phyloP scores from a whole-genome alignment of 176 grass and related monocot genomes.

The Aegilops speltoides region DNA sequence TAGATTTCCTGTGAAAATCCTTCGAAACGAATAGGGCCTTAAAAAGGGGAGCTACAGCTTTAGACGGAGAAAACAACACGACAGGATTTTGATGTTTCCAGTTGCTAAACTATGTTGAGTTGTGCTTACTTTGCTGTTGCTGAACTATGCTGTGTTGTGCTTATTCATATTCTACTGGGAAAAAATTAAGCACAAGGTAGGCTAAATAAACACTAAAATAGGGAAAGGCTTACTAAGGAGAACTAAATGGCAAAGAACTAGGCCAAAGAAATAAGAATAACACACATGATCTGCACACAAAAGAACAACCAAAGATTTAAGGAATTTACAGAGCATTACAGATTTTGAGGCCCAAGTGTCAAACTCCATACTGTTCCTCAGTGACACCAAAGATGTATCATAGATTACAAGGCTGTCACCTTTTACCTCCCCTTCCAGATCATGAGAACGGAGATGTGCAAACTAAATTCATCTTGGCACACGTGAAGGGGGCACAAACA shows the following conservation, averaged over 20 bases:
- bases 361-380: constrained; percentile 18
- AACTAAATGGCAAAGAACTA: not conserved
- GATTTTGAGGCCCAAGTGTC: constrained; percentile 22
- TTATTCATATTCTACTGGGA: too few species aligned
- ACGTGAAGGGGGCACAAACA: constrained; percentile 36
- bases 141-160: too few species aligned
- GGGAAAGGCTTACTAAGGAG: not conserved
- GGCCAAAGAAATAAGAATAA: not conserved
- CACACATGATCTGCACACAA: not conserved
- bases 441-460: constrained; percentile 32
- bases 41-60: not conserved
- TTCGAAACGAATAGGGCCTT: too few species aligned
- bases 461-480: constrained; percentile 38
- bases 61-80: not conserved
- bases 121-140: too few species aligned
- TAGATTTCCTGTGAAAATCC: too few species aligned
- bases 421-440: constrained; percentile 16
- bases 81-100: not conserved
- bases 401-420: constrained; percentile 33
- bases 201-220: too few species aligned
- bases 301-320: constrained; percentile 36
- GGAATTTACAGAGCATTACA: constrained; percentile 63
- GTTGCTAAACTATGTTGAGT: too few species aligned
- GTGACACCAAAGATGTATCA: constrained; percentile 27
- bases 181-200: too few species aligned